A percentile compares a stretch with the other conserved stretches of the same genome.
These are phyloP conservation scores for Rutstroemia sp. DNA, from an alignment of 2,329 filamentous ascomycete species.

Conservation along the genomic window DNA sequence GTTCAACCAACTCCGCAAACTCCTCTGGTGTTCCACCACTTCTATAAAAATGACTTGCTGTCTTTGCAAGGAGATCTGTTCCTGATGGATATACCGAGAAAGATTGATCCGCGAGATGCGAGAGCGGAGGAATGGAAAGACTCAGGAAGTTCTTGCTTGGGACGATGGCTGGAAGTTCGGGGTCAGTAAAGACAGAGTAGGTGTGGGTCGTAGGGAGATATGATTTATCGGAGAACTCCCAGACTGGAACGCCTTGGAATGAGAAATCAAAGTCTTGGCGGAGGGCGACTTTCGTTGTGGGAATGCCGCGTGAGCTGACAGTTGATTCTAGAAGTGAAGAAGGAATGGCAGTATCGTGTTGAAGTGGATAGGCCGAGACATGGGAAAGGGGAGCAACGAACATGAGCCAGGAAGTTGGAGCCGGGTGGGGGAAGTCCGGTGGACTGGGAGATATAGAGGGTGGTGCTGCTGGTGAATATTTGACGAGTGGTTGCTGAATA, in stretches of 20 bases:
- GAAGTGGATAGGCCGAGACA: constrained; percentile 15
- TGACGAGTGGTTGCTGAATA: constrained; percentile 4
- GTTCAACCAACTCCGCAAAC: neutral
- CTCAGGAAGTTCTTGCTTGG: neutral
- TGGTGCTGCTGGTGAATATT: neutral
- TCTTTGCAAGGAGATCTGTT: neutral
- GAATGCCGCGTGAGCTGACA: neutral
- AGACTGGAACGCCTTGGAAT: constrained; percentile 23
- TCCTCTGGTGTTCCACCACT: neutral
- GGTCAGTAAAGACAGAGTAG: neutral
- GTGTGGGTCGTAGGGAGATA: neutral
- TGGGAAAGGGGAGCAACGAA: constrained; percentile 25
- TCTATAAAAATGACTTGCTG: neutral
- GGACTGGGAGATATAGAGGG: constrained; percentile 3
- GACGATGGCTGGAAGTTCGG: accelerated
- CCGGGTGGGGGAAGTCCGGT: constrained; percentile 19
- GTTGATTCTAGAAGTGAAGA: neutral
- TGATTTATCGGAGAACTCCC: constrained; percentile 19
- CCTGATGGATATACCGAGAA: neutral
- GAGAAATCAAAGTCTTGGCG: constrained; percentile 26
- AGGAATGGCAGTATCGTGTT: constrained; percentile 3
- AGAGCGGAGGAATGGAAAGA: neutral
- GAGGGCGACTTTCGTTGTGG: constrained; percentile 11
- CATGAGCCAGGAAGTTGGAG: constrained; percentile 19
- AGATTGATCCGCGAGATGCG: neutral